Conservation (phyloP, 495 filamentous ascomycete genomes). For the Annulohypoxylon nitens region DNA sequence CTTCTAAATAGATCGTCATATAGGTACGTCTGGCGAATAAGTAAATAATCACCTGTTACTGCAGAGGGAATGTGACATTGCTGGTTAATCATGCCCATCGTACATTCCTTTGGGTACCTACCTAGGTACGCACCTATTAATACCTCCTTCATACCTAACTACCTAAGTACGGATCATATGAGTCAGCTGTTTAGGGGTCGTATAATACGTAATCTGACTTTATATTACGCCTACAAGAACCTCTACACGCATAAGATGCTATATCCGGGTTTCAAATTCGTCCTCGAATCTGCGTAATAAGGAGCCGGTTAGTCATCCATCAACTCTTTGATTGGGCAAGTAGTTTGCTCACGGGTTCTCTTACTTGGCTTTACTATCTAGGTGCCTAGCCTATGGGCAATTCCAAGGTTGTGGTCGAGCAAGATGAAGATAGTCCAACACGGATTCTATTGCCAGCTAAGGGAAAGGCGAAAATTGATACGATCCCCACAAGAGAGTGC, state of each 20-base stretch:
- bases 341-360: not conserved
- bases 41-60: constrained; percentile 12
- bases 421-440: not conserved
- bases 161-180: not conserved
- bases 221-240: not conserved
- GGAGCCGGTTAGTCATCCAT: not conserved
- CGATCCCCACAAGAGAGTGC: not conserved
- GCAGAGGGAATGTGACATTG: constrained; percentile 1
- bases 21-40: not conserved
- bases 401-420: not conserved
- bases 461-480: not conserved
- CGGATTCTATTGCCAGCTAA: not conserved
- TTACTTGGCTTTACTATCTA: not conserved
- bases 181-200: not conserved
- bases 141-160: not conserved
- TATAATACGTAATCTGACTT: not conserved
- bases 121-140: not conserved
- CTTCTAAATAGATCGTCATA: constrained; percentile 4
- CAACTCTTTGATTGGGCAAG: not conserved
- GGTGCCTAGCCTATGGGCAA: not conserved
- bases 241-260: not conserved
- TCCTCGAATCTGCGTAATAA: not conserved
- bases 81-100: not conserved
- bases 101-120: not conserved
- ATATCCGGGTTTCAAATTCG: not conserved